Conservation (phyloP, 345 rosid species). For the Nephelium lappaceum region DNA sequence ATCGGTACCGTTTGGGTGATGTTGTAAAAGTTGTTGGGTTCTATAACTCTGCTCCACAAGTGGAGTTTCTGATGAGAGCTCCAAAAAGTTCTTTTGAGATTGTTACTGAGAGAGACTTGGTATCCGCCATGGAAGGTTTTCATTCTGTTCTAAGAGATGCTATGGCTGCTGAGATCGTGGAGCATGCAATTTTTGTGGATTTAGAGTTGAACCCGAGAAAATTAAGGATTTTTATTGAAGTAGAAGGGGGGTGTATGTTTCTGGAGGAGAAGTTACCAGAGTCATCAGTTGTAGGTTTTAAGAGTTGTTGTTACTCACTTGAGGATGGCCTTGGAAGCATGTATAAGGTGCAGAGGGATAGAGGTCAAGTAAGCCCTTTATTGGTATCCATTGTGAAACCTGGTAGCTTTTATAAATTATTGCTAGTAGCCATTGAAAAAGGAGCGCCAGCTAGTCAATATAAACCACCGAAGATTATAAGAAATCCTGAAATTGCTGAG, state of each 20-base stretch:
- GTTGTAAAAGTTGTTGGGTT: conserved; percentile 49
- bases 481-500: conserved; percentile 35
- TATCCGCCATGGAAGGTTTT: conserved; percentile 40
- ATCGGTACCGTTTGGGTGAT: conserved; percentile 52
- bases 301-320: conserved; percentile 29
- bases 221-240: conserved; percentile 42
- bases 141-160: conserved; percentile 31
- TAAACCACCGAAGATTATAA: conserved; percentile 52
- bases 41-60: conserved; percentile 45
- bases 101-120: conserved; percentile 44
- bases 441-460: conserved; percentile 58
- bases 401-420: conserved; percentile 46
- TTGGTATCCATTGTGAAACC: conserved; percentile 34
- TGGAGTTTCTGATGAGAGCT: conserved; percentile 55
- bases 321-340: conserved; percentile 46
- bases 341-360: conserved; percentile 43
- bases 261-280: conserved; percentile 17
- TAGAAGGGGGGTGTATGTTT: conserved; percentile 23
- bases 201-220: conserved; percentile 29
- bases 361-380: conserved; percentile 39
- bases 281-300: conserved; percentile 22
- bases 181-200: conserved; percentile 38
- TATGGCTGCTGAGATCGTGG: conserved; percentile 36
- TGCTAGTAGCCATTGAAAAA: conserved; percentile 30
- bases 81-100: conserved; percentile 40